These are phyloP conservation scores for Poteriospumella lacustris DNA, from an alignment of 108 stramenopile genomes.

Conservation along the genomic window DNA sequence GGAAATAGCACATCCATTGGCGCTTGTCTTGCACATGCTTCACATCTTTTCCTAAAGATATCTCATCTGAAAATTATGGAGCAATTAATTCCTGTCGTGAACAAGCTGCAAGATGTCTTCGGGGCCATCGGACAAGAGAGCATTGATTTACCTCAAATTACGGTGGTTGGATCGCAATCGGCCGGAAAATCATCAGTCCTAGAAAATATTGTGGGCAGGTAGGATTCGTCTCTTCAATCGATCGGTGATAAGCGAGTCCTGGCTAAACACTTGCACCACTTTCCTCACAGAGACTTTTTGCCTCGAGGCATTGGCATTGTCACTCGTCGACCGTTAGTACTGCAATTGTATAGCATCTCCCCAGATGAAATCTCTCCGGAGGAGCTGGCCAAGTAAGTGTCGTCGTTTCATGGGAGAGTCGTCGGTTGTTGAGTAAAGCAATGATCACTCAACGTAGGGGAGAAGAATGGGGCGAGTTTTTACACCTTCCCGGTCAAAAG, in stretches of 20 bases:
- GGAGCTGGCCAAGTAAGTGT: not conserved
- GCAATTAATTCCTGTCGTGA: conserved; percentile 92
- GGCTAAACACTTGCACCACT: not conserved
- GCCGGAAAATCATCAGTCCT: conserved; percentile 91
- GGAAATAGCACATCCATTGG: no score
- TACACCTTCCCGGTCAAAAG: conserved; percentile 76
- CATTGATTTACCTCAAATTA: conserved; percentile 97
- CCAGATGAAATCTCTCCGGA: not conserved
- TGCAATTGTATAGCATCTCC: conserved; percentile 57
- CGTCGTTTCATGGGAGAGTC: no score
- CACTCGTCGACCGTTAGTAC: conserved; percentile 83
- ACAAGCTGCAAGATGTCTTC: conserved; percentile 95
- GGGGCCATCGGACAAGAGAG: conserved; percentile 80
- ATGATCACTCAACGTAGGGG: not conserved
- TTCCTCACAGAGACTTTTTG: conserved; percentile 61
- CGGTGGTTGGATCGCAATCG: conserved; percentile 70
- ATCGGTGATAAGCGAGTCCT: conserved; percentile 46
- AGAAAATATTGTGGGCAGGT: conserved; percentile 70
- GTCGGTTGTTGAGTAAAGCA: not conserved
- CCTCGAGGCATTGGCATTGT: conserved; percentile 96
- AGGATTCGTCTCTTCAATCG: not conserved
- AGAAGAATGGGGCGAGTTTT: conserved; percentile 90
- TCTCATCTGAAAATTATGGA: conserved; percentile 63
- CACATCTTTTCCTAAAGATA: no score
- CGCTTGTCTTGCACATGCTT: no score